Conservation (phyloP, 768 basidiomycete species). For the Naganishia kalamii region DNA sequence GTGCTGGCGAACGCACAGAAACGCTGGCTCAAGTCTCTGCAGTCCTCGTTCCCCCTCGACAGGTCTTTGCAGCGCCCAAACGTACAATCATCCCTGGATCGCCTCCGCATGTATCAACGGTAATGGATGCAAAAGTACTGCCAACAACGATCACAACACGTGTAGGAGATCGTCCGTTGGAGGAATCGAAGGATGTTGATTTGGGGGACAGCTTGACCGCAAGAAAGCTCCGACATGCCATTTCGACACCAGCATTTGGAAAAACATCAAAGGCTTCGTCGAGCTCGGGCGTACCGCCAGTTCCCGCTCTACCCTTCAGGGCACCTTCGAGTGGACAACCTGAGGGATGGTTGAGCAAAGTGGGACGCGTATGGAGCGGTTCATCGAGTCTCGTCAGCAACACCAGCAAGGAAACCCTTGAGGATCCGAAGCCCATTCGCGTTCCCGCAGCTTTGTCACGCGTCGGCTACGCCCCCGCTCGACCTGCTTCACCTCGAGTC, state of each 20-base stretch:
- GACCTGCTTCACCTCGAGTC: conserved; percentile 33
- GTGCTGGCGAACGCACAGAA: background rate
- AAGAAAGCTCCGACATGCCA: conserved; percentile 14
- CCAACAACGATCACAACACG: conserved; percentile 11
- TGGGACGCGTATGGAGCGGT: conserved; percentile 21
- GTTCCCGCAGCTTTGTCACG: conserved; percentile 1
- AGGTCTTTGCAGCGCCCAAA: background rate
- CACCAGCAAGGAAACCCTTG: conserved; percentile 12
- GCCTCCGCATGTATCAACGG: background rate
- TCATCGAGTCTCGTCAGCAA: conserved; percentile 17
- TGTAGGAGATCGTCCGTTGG: background rate
- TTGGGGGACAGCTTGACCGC: conserved; percentile 11
- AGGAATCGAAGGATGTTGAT: background rate
- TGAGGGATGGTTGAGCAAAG: conserved; percentile 17
- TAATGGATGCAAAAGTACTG: background rate
- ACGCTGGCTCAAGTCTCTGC: background rate
- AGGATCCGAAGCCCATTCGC: background rate
- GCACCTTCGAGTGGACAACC: background rate
- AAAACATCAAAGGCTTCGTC: background rate
- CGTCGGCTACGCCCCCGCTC: background rate
- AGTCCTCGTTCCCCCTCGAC: background rate
- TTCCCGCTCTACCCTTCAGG: conserved; percentile 2
- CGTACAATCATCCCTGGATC: conserved; percentile 13
- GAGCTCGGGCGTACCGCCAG: background rate
- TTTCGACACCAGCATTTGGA: conserved; percentile 17